Base-by-base conservation (phyloP, 2,329 filamentous ascomycete species). In the Aspergillus sp. region DNA sequence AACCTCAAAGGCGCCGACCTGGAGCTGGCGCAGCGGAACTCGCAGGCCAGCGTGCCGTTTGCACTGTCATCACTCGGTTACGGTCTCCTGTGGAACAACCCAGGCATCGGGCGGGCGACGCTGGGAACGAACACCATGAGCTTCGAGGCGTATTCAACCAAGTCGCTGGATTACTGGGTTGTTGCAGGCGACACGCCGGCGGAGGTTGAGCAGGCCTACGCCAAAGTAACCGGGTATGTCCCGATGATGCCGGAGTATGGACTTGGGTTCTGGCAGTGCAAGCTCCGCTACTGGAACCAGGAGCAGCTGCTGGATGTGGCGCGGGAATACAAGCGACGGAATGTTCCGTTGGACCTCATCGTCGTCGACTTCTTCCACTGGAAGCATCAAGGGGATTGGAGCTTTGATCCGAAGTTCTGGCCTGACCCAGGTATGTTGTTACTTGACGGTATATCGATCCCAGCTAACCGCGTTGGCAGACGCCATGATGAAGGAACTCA, bases 161-260 rank as follows among this genome's bases (percentile, higher is more conserved):
- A 67, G 7, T 54, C 58, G 1, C 57, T 81, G 0, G 77, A 81
- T 43, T 80, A 78, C 43, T 80, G 77, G 77, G 50, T 81, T 19
- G 73, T 79, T 0, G 72, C 71, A 0, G 74, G 70, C 0, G 67
- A 73, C 24, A 63, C 62, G 0, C 76, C 76, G 0, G 61, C 63
- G 0, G 63, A 73, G 22, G 77, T 80, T 26, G 66, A 71, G 5
- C 60, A 73, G 37, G 61, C 67, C 0, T 81, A 80, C 43, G 68
- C 70, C 0, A 53, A 55, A 3, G 72, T 64, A 2, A 77, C 75
- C 0, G 77, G 77, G 0, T 68, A 63, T 20, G 73, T 72, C 0
- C 77, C 78, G 0, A 74, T 75, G 68, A 80, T 81, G 76, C 78
- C 77, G 2, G 76, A 80, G 43, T 80, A 78, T 43, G 76, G 75